These are phyloP conservation scores for Carallia brachiata DNA, from an alignment of 345 rosid species.

Conservation along the genomic window DNA sequence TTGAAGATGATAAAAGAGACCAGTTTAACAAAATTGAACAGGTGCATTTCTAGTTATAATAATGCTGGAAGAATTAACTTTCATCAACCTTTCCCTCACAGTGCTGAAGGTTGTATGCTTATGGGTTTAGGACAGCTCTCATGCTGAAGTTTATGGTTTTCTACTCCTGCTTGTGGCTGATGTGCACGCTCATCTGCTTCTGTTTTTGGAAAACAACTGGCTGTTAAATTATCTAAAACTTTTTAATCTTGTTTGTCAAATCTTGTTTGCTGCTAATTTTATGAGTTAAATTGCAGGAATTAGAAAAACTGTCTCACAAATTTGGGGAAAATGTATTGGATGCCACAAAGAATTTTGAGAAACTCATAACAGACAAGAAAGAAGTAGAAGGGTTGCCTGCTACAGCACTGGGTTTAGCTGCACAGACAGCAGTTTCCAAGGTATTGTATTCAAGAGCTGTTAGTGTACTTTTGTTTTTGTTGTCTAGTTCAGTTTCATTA, in stretches of 20 bases:
- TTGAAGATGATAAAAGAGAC: slow-evolving; percentile 78
- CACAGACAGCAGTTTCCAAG: slow-evolving; percentile 88
- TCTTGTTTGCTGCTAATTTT: background rate
- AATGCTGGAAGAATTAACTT: background rate
- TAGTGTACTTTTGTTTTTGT: background rate
- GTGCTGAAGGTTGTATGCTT: too few relatives aligned
- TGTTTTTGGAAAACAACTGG: background rate
- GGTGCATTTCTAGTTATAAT: slow-evolving; percentile 36
- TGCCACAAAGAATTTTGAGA: slow-evolving; percentile 89
- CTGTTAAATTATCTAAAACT: background rate
- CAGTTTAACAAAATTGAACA: slow-evolving; percentile 87
- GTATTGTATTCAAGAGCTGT: slow-evolving; percentile 32
- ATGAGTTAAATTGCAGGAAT: slow-evolving; percentile 50
- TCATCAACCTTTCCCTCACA: too few relatives aligned
- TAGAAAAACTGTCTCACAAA: slow-evolving; percentile 70
- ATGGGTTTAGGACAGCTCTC: too few relatives aligned
- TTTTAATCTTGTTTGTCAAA: background rate
- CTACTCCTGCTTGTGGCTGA: too few relatives aligned
- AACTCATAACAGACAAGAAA: slow-evolving; percentile 68
- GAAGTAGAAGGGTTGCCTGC: slow-evolving; percentile 92
- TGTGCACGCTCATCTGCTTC: too few relatives aligned
- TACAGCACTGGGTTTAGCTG: slow-evolving; percentile 83
- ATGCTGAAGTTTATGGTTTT: too few relatives aligned
- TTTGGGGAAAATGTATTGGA: slow-evolving; percentile 87
- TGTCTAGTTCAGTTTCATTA: slow-evolving; percentile 1